Evolutionary conservation across 495 filamentous ascomycete genomes (phyloP).

Genomic region (Thermothielavioides terrestris): DNA sequence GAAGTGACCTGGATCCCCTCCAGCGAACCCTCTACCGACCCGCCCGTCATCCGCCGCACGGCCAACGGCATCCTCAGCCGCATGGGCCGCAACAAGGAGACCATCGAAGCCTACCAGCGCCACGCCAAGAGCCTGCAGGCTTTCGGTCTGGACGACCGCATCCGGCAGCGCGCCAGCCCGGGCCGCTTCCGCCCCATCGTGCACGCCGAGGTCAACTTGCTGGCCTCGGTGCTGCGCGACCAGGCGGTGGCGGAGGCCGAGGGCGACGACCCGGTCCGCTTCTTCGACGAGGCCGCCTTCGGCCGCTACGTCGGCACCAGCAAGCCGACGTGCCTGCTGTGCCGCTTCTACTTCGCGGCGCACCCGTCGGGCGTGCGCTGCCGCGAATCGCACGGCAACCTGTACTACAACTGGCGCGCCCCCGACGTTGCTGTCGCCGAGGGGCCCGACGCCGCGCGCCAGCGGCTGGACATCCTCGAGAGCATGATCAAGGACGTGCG

Average conservation of each 20-base stretch:
- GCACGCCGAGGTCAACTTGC: conserved; percentile 28
- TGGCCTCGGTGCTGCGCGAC: conserved; percentile 23
- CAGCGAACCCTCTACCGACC: not conserved
- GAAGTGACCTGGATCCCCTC: conserved; percentile 12
- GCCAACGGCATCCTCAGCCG: conserved; percentile 8
- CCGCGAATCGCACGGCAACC: conserved; percentile 24
- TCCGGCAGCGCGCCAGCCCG: not conserved
- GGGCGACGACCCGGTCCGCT: conserved; percentile 11
- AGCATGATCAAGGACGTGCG: conserved; percentile 10
- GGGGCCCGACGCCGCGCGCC: not conserved
- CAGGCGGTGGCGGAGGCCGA: not conserved
- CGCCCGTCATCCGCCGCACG: not conserved
- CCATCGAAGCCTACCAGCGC: not conserved
- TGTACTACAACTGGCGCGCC: conserved; percentile 30
- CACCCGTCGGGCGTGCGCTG: conserved; percentile 17
- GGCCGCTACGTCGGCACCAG: conserved; percentile 30
- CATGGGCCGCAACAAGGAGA: not conserved
- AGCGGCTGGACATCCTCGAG: conserved; percentile 9
- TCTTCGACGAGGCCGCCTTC: conserved; percentile 19
- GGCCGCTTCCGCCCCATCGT: conserved; percentile 17
- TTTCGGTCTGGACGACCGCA: not conserved
- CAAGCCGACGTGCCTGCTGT: conserved; percentile 36
- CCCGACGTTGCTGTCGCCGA: conserved; percentile 15
- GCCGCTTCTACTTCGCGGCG: conserved; percentile 23
- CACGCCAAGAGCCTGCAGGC: not conserved